These are phyloP conservation scores for maize (Zea mays) DNA, from an alignment of 176 grass and related monocot genomes.

Conservation along the genomic window DNA sequence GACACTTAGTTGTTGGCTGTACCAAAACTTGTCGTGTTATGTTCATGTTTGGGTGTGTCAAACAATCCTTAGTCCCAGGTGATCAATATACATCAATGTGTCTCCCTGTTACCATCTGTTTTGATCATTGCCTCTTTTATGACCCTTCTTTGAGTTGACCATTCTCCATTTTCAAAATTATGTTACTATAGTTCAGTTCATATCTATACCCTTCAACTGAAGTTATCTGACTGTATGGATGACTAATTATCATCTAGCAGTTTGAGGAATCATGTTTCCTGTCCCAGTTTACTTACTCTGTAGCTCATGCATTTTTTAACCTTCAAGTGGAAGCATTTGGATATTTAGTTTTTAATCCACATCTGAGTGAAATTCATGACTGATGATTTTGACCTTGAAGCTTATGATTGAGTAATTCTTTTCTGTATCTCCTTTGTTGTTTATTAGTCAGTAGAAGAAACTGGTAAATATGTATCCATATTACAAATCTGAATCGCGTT, in stretches of 20 bases:
- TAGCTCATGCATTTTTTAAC: slow-evolving; percentile 1
- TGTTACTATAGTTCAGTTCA: slow-evolving; percentile 1
- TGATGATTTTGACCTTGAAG: background rate
- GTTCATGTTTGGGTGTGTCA: background rate
- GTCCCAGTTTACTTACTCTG: background rate
- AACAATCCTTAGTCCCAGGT: background rate
- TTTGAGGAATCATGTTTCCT: background rate
- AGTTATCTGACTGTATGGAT: background rate
- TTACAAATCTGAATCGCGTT: background rate
- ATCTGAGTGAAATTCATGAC: background rate
- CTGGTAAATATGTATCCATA: background rate
- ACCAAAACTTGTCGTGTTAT: background rate
- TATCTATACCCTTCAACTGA: background rate
- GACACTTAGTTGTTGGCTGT: too few relatives aligned
- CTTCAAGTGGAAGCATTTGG: background rate
- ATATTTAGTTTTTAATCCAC: background rate
- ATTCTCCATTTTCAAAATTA: background rate
- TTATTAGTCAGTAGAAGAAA: slow-evolving; percentile 14
- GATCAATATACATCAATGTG: background rate
- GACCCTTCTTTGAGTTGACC: slow-evolving; percentile 5
- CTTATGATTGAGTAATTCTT: background rate
- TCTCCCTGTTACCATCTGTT: background rate
- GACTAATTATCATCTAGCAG: background rate
- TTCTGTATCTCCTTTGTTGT: background rate
- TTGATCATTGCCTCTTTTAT: slow-evolving; percentile 1